Conservation (phyloP, 2,329 filamentous ascomycete species). For the Claviceps sorghi region DNA sequence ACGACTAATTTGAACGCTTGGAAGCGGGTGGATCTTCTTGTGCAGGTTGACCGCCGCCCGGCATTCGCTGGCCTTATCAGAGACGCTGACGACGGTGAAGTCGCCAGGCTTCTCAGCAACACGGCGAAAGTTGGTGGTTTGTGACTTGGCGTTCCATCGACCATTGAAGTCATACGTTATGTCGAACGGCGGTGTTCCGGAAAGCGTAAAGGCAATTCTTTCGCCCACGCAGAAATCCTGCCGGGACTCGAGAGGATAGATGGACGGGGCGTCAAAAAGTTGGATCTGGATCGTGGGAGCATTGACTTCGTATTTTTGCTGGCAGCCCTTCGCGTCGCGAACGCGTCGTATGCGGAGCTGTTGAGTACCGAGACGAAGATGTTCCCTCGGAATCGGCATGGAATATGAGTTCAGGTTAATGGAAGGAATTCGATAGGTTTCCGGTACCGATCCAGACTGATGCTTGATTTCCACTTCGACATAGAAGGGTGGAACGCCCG, state of each 20-base stretch:
- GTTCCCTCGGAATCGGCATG: slow-evolving; percentile 70
- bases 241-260: slow-evolving; percentile 72
- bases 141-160: slow-evolving; percentile 62
- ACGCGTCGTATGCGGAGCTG: slow-evolving; percentile 81
- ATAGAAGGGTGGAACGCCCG: slow-evolving; percentile 73
- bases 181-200: slow-evolving; percentile 82
- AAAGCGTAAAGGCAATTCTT: slow-evolving; percentile 79
- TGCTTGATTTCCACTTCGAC: slow-evolving; percentile 91
- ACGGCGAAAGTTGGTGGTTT: slow-evolving; percentile 75
- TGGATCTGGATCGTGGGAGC: slow-evolving; percentile 74
- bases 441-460: slow-evolving; percentile 62
- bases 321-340: slow-evolving; percentile 74
- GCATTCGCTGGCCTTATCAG: slow-evolving; percentile 80
- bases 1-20: slow-evolving; percentile 77
- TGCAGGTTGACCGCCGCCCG: slow-evolving; percentile 62
- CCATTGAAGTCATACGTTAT: slow-evolving; percentile 84
- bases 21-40: slow-evolving; percentile 81
- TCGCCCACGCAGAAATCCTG: slow-evolving; percentile 92
- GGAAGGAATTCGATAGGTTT: slow-evolving; percentile 67
- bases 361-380: slow-evolving; percentile 79
- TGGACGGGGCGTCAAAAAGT: slow-evolving; percentile 83
- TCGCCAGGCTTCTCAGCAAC: slow-evolving; percentile 82
- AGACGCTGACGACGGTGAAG: slow-evolving; percentile 74
- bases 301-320: slow-evolving; percentile 57
- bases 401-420: slow-evolving; percentile 62